Evolutionary conservation across 192 early-diverging fungal species (phyloP), one percentile per base, ranked within the genome.

Genomic region (Linnemannia schmuckeri): DNA sequence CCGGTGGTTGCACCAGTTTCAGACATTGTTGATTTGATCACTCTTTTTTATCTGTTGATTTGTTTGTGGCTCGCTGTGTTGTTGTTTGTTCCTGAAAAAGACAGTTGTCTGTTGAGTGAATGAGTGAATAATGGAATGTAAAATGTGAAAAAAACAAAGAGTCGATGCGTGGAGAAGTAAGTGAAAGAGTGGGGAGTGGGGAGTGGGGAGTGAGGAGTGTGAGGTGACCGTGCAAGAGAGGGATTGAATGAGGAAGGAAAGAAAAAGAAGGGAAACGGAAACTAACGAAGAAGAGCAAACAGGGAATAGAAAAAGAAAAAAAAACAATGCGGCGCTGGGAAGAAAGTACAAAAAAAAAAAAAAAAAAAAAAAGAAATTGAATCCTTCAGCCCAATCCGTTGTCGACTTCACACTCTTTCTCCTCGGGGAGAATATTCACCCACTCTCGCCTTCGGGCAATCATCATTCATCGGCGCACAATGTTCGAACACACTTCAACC

Each of bases 351-450:
- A 55, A 55, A 55, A 24, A 55, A 18, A 20, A 55, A 24, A 52
- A 52, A 18, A 22, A 52, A 52, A 52, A 4, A 52, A 17, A 52
- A 17, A 20, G 54, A 24, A 1, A 10, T 5, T 15, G 7, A 57
- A 3, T 57, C 55, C 55, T n/a, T 57, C 55, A 57, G 55, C 55
- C 55, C 55, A 27, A 27, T n/a, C 61, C 27, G 10, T 63, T 1
- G 47, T 18, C 47, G 17, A 20, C 27, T 13, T 30, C 27, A 13
- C 27, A 63, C 27, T 9, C 61, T 33, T 12, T 15, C 12, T 33
- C 27, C 61, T 66, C 61, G 61, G 61, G 61, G 30, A 66, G 61
- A 66, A 66, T 33, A 33, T 66, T 66, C 61, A 35, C 30, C 61
- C 61, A 33, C 30, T 24, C n/a, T 61, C 24, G 6, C 13, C 44